Base-by-base conservation (phyloP, 2,329 filamentous ascomycete genomes). In the Dactylellina sp. region DNA sequence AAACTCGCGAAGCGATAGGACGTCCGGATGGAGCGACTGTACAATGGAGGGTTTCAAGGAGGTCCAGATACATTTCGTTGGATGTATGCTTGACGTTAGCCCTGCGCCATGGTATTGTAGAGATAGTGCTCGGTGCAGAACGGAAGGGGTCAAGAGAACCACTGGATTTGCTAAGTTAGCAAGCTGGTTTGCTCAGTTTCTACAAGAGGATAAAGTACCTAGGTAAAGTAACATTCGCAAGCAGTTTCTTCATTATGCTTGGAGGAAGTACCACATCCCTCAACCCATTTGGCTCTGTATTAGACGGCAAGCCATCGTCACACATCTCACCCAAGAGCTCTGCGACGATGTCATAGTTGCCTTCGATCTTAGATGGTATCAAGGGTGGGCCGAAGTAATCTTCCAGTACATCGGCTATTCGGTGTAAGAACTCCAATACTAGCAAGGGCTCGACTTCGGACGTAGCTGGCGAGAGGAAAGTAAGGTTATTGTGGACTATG, bases 241-340 rank as follows among this genome's bases (percentile, higher is more conserved):
- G 84, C 61, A 99, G 81, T 82, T 93, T 97, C 77, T 92, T 93
- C 81, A 98, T 87, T 83, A 93, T 90, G 32, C 91, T 92, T 75
- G 96, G 93, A 14, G 96, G 92, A 80, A 97, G 93, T 12, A 99
- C 92, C 12, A 94, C 85, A 80, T 99, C 95, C 78, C 92, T 87
- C 79, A 99, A 83, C 18, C 93, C 92, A 83, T 99, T 98, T 7
- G 91, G 91, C 81, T 99, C 95, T 0, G 94, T 97, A 65, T 92
- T 96, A 79, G 87, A 91, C 37, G 97, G 86, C n/a, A 89, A 86
- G 14, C 95, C 95, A 42, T 89, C 92, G 84, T 99, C 95, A 80
- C 95, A 97, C 91, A 99, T 96, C 82, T 99, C 95, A 75, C 89
- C 92, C 71, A 98, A 85, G 24, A 99, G 83, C 82, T 99, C 95